Conservation (phyloP, 495 filamentous ascomycete species). For the Penicillium macrosclerotiorum region DNA sequence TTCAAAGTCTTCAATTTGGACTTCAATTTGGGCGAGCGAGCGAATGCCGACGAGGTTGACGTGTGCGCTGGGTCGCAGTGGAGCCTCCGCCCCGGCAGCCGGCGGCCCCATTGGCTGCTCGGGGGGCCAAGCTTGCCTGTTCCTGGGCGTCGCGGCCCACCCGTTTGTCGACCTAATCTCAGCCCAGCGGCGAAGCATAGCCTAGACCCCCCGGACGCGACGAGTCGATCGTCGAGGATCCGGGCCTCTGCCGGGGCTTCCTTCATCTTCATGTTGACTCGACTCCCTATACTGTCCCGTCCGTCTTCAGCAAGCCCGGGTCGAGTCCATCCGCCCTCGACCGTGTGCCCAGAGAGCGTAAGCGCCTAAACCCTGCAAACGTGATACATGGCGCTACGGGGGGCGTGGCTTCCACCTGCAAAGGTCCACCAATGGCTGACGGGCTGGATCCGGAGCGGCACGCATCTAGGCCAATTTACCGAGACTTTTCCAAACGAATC, state of each 20-base stretch:
- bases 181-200: neutral
- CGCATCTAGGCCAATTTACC: too few species aligned
- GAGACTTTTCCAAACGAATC: too few species aligned
- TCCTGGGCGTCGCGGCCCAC: neutral
- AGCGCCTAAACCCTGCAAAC: neutral
- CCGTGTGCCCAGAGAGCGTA: neutral
- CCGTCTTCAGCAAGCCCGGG: too few species aligned
- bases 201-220: too few species aligned
- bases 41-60: too few species aligned
- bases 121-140: neutral
- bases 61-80: slow-evolving; percentile 12
- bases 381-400: slow-evolving; percentile 1
- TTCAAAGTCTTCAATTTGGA: neutral
- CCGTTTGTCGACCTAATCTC: slow-evolving; percentile 3
- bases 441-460: too few species aligned
- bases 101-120: neutral
- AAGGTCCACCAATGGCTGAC: too few species aligned
- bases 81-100: neutral
- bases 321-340: too few species aligned
- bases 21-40: too few species aligned
- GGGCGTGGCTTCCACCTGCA: too few species aligned
- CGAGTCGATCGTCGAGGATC: too few species aligned
- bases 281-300: neutral
- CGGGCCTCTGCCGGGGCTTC: too few species aligned
- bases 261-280: neutral